Percentiles rank a stretch among this genome's conserved stretches.
phyloP scores from a whole-genome alignment of 2,329 filamentous ascomycete genomes.

The Colletotrichum orbiculare region DNA sequence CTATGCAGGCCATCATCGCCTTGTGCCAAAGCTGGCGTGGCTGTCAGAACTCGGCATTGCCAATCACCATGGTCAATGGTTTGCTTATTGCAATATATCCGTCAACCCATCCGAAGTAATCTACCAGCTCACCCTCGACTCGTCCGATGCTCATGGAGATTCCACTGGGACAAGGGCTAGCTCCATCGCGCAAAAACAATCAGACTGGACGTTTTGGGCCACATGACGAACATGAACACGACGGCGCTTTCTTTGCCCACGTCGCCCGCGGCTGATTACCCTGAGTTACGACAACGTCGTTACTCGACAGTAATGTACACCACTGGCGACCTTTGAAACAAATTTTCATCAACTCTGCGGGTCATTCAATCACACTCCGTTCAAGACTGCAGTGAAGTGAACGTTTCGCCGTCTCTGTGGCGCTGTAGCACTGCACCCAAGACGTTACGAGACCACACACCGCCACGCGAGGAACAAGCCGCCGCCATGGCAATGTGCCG shows the following conservation, averaged over 20 bases:
- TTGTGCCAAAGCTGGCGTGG: no score
- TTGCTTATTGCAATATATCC: conserved; percentile 15
- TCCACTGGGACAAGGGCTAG: neutral
- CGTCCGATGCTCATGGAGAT: conserved; percentile 15
- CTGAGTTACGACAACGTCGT: neutral
- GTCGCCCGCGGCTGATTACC: neutral
- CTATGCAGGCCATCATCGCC: no score
- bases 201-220: conserved; percentile 1
- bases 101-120: conserved; percentile 13
- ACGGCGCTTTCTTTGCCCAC: neutral
- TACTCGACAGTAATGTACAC: neutral
- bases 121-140: conserved; percentile 2
- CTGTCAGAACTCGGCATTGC: no score
- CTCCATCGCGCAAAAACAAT: conserved; percentile 3
- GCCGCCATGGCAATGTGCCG: no score
- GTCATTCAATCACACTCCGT: no score
- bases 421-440: no score
- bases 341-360: no score
- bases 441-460: no score
- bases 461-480: neutral
- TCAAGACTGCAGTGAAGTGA: no score
- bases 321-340: neutral
- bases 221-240: neutral
- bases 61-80: neutral
- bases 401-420: no score